Evolutionary conservation across 2,329 filamentous ascomycete species (phyloP), one percentile per base, ranked within the genome.

Genomic region (Xylariaceae sp.): DNA sequence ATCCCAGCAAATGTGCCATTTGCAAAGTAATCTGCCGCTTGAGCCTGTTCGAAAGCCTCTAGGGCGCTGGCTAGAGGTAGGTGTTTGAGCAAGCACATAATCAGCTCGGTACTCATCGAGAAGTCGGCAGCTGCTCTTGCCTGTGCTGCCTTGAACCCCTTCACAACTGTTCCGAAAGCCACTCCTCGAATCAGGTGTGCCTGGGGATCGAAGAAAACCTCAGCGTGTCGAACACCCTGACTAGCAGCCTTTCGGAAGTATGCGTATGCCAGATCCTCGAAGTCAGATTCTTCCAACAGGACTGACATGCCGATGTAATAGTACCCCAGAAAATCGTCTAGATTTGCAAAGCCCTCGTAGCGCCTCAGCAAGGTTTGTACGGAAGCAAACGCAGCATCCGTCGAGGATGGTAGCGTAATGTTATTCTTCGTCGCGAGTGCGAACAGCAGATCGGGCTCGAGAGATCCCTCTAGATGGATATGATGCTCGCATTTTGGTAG

Each of bases 401-500:
- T 70, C 32, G 64, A 61, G 1, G 73, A 69, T 4, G 82, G 82
- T 3, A 91, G 75, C 2, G 72, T 36, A 58, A 90, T 79, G 47
- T 72, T 72, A 74, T 92, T 90, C 61, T 80, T 80, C 33, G 71
- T 64, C 6, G 88, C 85, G 5, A 92, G 80, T 30, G 73, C 62
- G 71, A 90, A 91, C 54, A 90, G 80, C 36, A 90, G 74, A 48
- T 76, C 71, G 1, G 87, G 86, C 38, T 83, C 82, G 35, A 92
- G 76, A 11, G 85, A 85, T 48, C 88, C 88, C 68, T 91, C 87
- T 32, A 92, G 76, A 65, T 92, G 88, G 47, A 91, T 79, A 69
- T 91, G 88, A 63, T 90, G 87, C 66, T 92, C 88, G 69, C 85
- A 88, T 73, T 91, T 91, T 55, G 87, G 87, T 30, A 91, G 77